Evolutionary conservation across 2,329 filamentous ascomycete genomes (phyloP).

Genomic region (Pseudopyricularia cyperi): DNA sequence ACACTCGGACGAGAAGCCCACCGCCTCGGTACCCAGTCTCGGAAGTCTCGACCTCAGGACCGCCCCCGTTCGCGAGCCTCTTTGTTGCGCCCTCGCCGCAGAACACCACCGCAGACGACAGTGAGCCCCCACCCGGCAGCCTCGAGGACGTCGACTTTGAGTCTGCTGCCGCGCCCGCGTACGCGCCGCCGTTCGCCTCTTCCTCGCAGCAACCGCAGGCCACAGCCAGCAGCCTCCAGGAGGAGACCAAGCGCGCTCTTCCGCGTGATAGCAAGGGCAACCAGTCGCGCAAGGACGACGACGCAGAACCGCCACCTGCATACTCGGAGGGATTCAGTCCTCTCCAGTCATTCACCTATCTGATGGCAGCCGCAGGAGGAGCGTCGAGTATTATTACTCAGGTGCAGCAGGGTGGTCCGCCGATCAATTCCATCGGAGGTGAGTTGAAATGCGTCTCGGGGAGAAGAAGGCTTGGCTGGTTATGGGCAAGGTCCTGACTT

Average conservation of each 20-base stretch:
- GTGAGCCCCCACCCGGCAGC: constrained; percentile 7
- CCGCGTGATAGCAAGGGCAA: constrained; percentile 61
- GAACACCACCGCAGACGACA: constrained; percentile 8
- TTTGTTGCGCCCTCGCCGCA: constrained; percentile 24
- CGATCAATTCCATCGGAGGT: constrained; percentile 84
- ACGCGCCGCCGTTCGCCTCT: constrained; percentile 30
- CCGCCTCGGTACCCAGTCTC: constrained; percentile 47
- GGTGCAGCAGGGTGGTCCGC: constrained; percentile 85
- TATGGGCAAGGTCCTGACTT: background rate
- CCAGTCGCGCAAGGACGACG: constrained; percentile 59
- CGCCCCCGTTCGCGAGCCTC: constrained; percentile 49
- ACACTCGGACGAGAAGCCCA: constrained; percentile 22
- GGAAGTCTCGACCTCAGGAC: constrained; percentile 27
- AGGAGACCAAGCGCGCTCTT: constrained; percentile 74
- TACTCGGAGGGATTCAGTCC: constrained; percentile 94
- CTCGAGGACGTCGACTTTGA: constrained; percentile 4
- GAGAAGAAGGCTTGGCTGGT: background rate
- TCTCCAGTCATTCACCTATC: constrained; percentile 82
- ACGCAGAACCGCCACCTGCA: constrained; percentile 86
- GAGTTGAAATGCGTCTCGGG: constrained; percentile 14
- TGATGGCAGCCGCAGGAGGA: constrained; percentile 96
- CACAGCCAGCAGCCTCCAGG: constrained; percentile 25
- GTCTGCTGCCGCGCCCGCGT: constrained; percentile 39
- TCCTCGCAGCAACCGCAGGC: constrained; percentile 12
- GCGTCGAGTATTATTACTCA: constrained; percentile 98